Conservation (phyloP, 371 early-diverging fungal species). For the Lichtheimia ornata region DNA sequence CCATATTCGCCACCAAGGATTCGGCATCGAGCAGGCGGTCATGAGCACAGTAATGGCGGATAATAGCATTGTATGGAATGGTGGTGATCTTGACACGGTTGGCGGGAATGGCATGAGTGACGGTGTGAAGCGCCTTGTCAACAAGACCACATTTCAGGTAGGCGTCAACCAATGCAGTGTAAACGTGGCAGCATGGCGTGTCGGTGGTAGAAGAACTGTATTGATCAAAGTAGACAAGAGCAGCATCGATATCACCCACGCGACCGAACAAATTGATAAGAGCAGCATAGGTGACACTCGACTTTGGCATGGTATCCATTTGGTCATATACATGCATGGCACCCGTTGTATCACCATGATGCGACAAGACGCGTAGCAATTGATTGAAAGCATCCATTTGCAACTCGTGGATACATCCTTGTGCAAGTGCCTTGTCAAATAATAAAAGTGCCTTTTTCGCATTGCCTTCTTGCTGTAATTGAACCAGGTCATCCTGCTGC, state of each 20-base stretch:
- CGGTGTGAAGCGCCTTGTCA: slow-evolving; percentile 36
- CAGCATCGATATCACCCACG: slow-evolving; percentile 37
- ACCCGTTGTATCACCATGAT: slow-evolving; percentile 35
- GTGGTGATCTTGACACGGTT: slow-evolving; percentile 31
- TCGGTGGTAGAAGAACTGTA: slow-evolving; percentile 29
- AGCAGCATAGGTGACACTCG: slow-evolving; percentile 46
- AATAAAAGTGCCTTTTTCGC: slow-evolving; percentile 33
- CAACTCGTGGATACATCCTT: slow-evolving; percentile 25
- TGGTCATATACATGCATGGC: slow-evolving; percentile 37
- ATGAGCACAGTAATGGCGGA: slow-evolving; percentile 40
- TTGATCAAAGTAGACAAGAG: slow-evolving; percentile 37
- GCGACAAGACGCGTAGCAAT: slow-evolving; percentile 44
- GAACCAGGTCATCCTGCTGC: slow-evolving; percentile 23
- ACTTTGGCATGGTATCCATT: slow-evolving; percentile 23
- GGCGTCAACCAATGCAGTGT: slow-evolving; percentile 46
- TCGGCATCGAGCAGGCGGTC: slow-evolving; percentile 32
- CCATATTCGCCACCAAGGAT: slow-evolving; percentile 27
- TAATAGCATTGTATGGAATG: slow-evolving; percentile 47
- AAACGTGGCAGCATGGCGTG: slow-evolving; percentile 37
- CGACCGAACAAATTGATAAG: slow-evolving; percentile 50
- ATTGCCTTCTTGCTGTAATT: slow-evolving; percentile 36
- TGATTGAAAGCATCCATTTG: slow-evolving; percentile 45
- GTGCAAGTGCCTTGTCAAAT: slow-evolving; percentile 30
- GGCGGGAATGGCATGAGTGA: slow-evolving; percentile 33
- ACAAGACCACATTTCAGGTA: slow-evolving; percentile 41